phyloP scores from a whole-genome alignment of 2,329 filamentous ascomycete species.

The Penicillium sclerotiorum region DNA sequence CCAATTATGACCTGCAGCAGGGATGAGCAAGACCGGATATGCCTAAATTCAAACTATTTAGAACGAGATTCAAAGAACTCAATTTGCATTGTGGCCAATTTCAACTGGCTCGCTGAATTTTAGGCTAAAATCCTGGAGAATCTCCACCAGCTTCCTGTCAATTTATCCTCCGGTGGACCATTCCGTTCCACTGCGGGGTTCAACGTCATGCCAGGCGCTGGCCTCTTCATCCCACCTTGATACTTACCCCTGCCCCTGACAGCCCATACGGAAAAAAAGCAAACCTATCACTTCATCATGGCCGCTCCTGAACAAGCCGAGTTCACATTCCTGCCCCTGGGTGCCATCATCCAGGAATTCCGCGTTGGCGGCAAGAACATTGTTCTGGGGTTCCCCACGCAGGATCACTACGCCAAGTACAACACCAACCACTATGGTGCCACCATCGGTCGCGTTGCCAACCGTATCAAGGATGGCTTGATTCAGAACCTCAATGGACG shows the following conservation, averaged over 20 bases:
- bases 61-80: too few relatives aligned
- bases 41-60: constrained; percentile 1
- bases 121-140: constrained; percentile 13
- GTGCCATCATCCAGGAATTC: constrained; percentile 66
- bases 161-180: constrained; percentile 15
- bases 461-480: constrained; percentile 73
- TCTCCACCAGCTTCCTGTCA: not conserved
- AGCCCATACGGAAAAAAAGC: constrained; percentile 4
- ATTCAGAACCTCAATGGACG: constrained; percentile 73
- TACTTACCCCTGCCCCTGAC: constrained; percentile 9
- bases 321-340: constrained; percentile 50
- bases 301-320: constrained; percentile 33
- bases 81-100: not conserved
- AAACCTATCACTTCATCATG: constrained; percentile 11
- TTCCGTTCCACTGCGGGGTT: constrained; percentile 27
- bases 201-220: constrained; percentile 20
- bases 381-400: constrained; percentile 79
- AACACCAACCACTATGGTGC: constrained; percentile 86
- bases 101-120: not conserved
- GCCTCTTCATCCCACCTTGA: constrained; percentile 2
- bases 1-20: not conserved
- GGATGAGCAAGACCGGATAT: not conserved
- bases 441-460: constrained; percentile 83
- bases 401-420: constrained; percentile 73
- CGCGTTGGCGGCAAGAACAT: constrained; percentile 79